These are phyloP conservation scores for Quercus parvula DNA, from an alignment of 306 rosid species.

Conservation along the genomic window DNA sequence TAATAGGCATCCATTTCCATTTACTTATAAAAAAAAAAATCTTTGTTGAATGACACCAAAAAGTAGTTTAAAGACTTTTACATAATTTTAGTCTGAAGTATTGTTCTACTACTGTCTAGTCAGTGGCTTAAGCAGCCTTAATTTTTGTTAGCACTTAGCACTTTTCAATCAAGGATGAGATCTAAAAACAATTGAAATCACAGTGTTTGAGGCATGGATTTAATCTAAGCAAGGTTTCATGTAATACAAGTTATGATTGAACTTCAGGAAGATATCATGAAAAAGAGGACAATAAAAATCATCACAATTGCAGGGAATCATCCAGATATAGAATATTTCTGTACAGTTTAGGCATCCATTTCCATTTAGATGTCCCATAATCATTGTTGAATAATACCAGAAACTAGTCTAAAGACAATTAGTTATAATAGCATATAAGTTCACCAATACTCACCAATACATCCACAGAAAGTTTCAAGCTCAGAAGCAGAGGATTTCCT, in stretches of 20 bases:
- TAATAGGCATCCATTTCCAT: not conserved
- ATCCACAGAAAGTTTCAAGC: constrained; percentile 92
- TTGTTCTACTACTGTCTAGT: not conserved
- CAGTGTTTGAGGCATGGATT: not conserved
- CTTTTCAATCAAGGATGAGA: constrained; percentile 10
- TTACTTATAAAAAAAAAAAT: not conserved
- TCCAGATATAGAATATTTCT: not conserved
- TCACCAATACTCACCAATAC: constrained; percentile 75
- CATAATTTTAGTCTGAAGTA: too few species aligned
- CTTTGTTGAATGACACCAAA: not conserved
- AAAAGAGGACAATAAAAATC: not conserved
- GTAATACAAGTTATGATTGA: too few species aligned
- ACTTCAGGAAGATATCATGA: too few species aligned
- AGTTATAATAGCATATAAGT: constrained; percentile 8
- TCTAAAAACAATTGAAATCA: not conserved
- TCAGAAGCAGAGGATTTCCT: constrained; percentile 87
- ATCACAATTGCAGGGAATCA: not conserved
- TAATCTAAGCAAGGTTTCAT: not conserved
- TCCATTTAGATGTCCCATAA: not conserved
- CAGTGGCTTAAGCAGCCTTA: not conserved
- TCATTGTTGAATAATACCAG: not conserved
- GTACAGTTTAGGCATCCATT: not conserved
- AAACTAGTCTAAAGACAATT: not conserved
- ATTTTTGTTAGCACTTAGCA: not conserved
- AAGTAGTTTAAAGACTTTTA: not conserved